Percentiles rank a stretch among this genome's conserved stretches.
phyloP scores from a whole-genome alignment of 2,329 filamentous ascomycete genomes.

The Diplodia seriata region DNA sequence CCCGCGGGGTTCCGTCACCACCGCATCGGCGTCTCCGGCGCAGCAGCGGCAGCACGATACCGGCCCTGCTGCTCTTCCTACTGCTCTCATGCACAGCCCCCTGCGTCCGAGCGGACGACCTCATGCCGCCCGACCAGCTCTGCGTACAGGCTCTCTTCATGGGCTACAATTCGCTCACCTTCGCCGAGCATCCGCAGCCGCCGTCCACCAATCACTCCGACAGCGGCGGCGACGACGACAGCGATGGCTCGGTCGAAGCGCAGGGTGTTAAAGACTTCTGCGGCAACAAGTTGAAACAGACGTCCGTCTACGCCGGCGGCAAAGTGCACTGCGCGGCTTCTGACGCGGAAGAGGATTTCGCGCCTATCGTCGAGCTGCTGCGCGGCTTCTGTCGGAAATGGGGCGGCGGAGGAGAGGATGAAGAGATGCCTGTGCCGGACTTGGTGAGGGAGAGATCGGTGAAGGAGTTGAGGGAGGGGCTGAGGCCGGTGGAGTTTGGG shows the following conservation, averaged over 20 bases:
- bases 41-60: neutral
- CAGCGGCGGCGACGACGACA: neutral
- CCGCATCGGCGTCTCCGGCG: neutral
- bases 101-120: neutral
- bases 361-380: constrained; percentile 7
- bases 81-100: neutral
- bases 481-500: constrained; percentile 3
- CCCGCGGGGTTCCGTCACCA: neutral
- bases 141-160: constrained; percentile 24
- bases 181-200: neutral
- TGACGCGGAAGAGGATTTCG: constrained; percentile 5
- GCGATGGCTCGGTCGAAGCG: neutral
- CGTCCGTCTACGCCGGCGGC: constrained; percentile 6
- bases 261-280: constrained; percentile 12
- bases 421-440: constrained; percentile 13
- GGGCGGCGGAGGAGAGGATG: neutral
- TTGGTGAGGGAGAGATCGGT: constrained; percentile 1
- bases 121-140: constrained; percentile 16
- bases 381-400: constrained; percentile 10
- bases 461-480: neutral
- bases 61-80: neutral
- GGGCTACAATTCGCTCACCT: constrained; percentile 15
- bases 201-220: neutral
- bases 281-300: constrained; percentile 8
- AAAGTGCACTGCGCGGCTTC: constrained; percentile 20